These are phyloP conservation scores for Sporothrix schenckii DNA, from an alignment of 2,329 filamentous ascomycete species.

Conservation along the genomic window DNA sequence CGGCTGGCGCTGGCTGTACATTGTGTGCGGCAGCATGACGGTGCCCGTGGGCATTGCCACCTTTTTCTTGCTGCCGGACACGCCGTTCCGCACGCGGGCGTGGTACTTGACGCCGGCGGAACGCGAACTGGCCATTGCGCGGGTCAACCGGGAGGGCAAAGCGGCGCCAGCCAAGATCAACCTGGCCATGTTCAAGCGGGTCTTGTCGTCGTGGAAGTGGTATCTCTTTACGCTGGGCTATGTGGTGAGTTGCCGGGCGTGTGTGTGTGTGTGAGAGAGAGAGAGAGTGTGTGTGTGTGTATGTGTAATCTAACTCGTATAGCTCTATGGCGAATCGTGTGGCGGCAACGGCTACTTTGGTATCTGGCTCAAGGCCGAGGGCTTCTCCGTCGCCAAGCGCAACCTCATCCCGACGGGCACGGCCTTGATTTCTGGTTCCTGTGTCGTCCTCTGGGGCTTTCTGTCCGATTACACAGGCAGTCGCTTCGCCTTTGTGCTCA, in stretches of 20 bases:
- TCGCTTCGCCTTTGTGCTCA: conserved; percentile 35
- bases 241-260: background rate
- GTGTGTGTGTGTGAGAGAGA: too few species aligned
- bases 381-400: conserved; percentile 37
- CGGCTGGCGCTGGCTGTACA: conserved; percentile 30
- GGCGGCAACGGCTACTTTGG: conserved; percentile 39
- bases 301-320: background rate
- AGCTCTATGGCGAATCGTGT: conserved; percentile 41
- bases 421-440: conserved; percentile 36
- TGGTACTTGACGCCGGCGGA: conserved; percentile 46
- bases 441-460: conserved; percentile 36
- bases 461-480: conserved; percentile 38
- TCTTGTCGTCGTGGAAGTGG: conserved; percentile 25
- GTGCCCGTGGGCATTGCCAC: conserved; percentile 36
- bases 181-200: conserved; percentile 12
- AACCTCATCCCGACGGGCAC: conserved; percentile 38
- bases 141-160: conserved; percentile 50
- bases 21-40: conserved; percentile 34
- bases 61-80: conserved; percentile 35
- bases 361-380: conserved; percentile 39
- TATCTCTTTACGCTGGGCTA: conserved; percentile 20
- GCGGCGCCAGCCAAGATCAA: conserved; percentile 14
- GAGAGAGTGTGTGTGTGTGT: too few species aligned
- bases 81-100: conserved; percentile 21
- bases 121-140: conserved; percentile 49